These are phyloP conservation scores for Ganoderma leucocontextum DNA, from an alignment of 1,284 basidiomycete genomes.

Conservation along the genomic window DNA sequence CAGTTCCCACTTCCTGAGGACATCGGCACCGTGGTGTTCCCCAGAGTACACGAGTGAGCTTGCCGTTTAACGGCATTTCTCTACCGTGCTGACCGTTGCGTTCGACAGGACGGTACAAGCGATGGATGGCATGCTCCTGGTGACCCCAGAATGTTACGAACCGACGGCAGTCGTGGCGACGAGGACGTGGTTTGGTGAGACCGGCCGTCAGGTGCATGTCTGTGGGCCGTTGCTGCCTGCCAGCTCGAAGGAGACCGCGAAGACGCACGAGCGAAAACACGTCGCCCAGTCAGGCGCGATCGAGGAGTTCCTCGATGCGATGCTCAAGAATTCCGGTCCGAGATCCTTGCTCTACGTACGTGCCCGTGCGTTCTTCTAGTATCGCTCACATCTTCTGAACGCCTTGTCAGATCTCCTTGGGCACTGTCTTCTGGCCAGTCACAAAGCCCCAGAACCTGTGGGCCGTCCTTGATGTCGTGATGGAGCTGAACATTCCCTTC, in stretches of 20 bases:
- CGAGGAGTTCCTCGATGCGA: slow-evolving; percentile 24
- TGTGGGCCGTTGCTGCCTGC: slow-evolving; percentile 24
- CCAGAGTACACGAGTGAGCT: slow-evolving; percentile 25
- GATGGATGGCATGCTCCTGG: slow-evolving; percentile 26
- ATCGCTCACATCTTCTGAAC: neutral
- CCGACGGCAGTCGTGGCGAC: slow-evolving; percentile 27
- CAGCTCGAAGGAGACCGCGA: neutral
- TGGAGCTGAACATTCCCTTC: slow-evolving; percentile 29
- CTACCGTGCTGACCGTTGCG: neutral
- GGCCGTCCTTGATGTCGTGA: slow-evolving; percentile 27
- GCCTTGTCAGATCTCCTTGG: slow-evolving; percentile 29
- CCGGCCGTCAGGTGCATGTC: slow-evolving; percentile 18
- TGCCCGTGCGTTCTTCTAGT: neutral
- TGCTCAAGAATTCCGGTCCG: slow-evolving; percentile 20
- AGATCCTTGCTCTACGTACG: slow-evolving; percentile 31
- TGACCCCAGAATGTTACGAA: slow-evolving; percentile 31
- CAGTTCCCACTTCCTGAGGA: slow-evolving; percentile 10
- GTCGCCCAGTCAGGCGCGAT: slow-evolving; percentile 13
- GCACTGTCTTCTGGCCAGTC: slow-evolving; percentile 29
- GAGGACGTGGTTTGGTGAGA: slow-evolving; percentile 25
- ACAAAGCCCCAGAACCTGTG: slow-evolving; percentile 22
- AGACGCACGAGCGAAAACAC: slow-evolving; percentile 17
- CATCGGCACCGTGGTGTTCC: slow-evolving; percentile 6
- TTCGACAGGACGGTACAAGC: slow-evolving; percentile 15
- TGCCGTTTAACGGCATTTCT: neutral